Percentiles rank a stretch among this genome's conserved stretches.
Conservation (phyloP, 1,284 basidiomycete species). For the Ceratobasidium sp. region DNA sequence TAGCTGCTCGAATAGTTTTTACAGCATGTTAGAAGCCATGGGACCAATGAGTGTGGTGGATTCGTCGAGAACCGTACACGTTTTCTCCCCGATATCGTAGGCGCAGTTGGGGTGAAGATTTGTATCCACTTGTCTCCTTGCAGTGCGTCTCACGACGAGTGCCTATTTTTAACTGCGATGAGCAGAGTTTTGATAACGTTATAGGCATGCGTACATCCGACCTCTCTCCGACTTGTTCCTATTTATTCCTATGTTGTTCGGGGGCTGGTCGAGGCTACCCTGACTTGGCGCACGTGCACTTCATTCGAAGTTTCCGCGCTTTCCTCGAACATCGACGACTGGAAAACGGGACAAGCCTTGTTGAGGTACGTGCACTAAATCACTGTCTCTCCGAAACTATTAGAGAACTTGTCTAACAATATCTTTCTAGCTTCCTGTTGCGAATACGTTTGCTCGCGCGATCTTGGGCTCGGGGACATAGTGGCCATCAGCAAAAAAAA, state of each 20-base stretch:
- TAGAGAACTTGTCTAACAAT: slow-evolving; percentile 47
- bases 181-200: background rate
- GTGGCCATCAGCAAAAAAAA: no score
- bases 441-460: slow-evolving; percentile 14
- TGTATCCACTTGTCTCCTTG: slow-evolving; percentile 58
- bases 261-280: slow-evolving; percentile 9
- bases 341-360: slow-evolving; percentile 50
- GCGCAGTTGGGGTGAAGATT: slow-evolving; percentile 54
- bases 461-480: slow-evolving; percentile 46
- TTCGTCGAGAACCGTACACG: slow-evolving; percentile 57
- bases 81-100: slow-evolving; percentile 57
- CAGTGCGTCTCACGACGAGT: slow-evolving; percentile 50
- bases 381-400: slow-evolving; percentile 46
- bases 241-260: slow-evolving; percentile 34
- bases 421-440: background rate
- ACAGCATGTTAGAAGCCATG: slow-evolving; percentile 56
- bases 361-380: slow-evolving; percentile 57
- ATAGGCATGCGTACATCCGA: slow-evolving; percentile 34
- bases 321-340: slow-evolving; percentile 47
- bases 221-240: slow-evolving; percentile 42
- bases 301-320: slow-evolving; percentile 43
- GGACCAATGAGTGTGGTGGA: slow-evolving; percentile 61
- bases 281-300: slow-evolving; percentile 12
- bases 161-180: background rate
- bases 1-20: slow-evolving; percentile 60